A percentile compares a stretch with the other conserved stretches of the same genome.
Evolutionary conservation across 306 rosid species (phyloP).

Genomic region (Castanea crenata): DNA sequence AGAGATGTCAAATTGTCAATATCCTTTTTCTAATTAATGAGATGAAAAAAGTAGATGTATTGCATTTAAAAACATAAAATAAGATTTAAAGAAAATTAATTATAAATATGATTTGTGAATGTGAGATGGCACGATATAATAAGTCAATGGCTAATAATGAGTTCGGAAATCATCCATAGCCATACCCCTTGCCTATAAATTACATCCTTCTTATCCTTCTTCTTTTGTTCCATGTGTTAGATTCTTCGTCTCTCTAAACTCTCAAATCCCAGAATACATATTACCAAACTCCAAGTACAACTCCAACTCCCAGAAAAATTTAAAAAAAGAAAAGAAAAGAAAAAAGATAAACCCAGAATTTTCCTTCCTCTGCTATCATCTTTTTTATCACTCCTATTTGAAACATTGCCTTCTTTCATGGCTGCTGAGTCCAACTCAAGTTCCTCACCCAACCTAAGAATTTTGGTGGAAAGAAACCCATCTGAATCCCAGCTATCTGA

Average conservation of each 20-base stretch:
- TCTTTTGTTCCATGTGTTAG: conserved; percentile 25
- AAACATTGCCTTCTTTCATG: conserved; percentile 35
- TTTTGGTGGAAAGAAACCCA: conserved; percentile 77
- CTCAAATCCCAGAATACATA: conserved; percentile 23
- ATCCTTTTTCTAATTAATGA: not conserved
- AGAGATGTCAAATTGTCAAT: not conserved
- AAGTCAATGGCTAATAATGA: conserved; percentile 29
- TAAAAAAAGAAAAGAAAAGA: not conserved
- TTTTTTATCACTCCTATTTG: not conserved
- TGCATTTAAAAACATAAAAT: too few relatives aligned
- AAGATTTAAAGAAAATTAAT: too few relatives aligned
- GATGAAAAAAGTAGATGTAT: not conserved
- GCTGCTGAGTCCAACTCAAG: conserved; percentile 53
- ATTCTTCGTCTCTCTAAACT: conserved; percentile 24
- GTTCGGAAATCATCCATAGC: not conserved
- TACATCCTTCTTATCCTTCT: conserved; percentile 9
- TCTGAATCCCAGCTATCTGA: conserved; percentile 65
- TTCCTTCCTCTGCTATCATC: not conserved
- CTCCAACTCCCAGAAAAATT: too few relatives aligned
- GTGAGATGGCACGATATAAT: conserved; percentile 28
- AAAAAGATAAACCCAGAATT: not conserved
- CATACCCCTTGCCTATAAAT: conserved; percentile 5
- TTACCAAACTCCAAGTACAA: conserved; percentile 12
- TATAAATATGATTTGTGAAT: not conserved
- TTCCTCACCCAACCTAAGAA: conserved; percentile 40